Percentiles rank a stretch among this genome's conserved stretches.
Conservation (phyloP, 75 land plant genomes). For the Sequoiadendron giganteum region DNA sequence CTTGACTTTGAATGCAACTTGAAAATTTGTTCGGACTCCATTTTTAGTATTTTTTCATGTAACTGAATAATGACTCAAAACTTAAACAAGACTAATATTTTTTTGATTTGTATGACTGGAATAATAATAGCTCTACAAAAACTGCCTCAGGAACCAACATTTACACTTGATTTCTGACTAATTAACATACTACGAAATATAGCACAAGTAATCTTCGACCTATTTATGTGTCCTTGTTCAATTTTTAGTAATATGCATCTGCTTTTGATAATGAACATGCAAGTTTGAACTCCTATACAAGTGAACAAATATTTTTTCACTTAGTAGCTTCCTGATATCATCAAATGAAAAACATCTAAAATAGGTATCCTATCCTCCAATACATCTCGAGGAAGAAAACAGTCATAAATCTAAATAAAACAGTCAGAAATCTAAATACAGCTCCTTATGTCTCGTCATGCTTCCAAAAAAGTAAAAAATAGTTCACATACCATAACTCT, state of each 20-base stretch:
- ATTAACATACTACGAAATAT: not conserved
- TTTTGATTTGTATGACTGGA: not conserved
- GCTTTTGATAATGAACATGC: too few species aligned
- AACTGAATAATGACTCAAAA: not conserved
- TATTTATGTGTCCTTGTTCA: not conserved
- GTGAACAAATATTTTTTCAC: too few species aligned
- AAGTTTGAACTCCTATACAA: too few species aligned
- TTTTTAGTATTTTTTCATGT: not conserved
- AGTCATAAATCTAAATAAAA: too few species aligned
- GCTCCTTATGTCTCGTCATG: too few species aligned
- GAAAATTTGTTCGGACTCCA: not conserved
- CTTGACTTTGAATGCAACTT: not conserved
- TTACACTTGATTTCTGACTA: not conserved
- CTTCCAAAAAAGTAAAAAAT: too few species aligned
- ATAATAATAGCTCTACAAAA: not conserved
- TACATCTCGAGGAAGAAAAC: too few species aligned
- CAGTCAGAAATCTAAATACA: too few species aligned
- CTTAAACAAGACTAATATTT: not conserved
- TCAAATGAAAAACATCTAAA: too few species aligned
- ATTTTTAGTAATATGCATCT: not conserved
- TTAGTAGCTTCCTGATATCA: too few species aligned
- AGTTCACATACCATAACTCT: too few species aligned
- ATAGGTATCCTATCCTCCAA: too few species aligned
- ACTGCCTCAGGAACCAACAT: not conserved
- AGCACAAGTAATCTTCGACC: not conserved